Evolutionary conservation across 1,284 basidiomycete genomes (phyloP), one percentile per base, ranked within the genome.

Genomic region (Apiotrichum gracile): DNA sequence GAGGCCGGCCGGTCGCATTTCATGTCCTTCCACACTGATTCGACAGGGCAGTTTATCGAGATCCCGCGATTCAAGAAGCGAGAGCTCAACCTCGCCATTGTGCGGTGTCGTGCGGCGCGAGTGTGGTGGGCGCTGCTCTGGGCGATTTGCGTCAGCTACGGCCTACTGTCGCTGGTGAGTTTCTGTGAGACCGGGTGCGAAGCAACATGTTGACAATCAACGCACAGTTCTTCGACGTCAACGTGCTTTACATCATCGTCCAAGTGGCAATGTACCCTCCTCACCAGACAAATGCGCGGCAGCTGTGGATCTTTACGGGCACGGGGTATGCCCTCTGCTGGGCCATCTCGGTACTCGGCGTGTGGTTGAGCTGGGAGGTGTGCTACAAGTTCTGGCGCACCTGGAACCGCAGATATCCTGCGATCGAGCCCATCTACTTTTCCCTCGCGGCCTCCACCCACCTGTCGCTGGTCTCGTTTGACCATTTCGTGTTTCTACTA

Each of bases 321-420:
- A 60, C 54, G 5, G 63, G 66, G 4, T 69, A 69, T 73, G 79
- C 85, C 34, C 82, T 85, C 13, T 88, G 85, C 71, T 90, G 86
- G 84, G 70, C 81, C 47, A 78, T 81, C 40, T 89, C 87, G 80
- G 79, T 88, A 34, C 69, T 86, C 50, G 79, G 82, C n/a, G 82
- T 91, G n/a, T 82, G 85, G 67, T 66, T 91, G 57, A 71, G 87
- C 25, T 91, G 90, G 74, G 88, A 91, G 61, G 69, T 88, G 42
- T 76, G 87, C 33, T 91, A 85, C 69, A 87, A 84, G 42, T 91
- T 88, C 70, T 80, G 80, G 61, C 78, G 88, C 53, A 77, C 86
- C 55, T 91, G 89, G 89, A 81, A 88, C 61, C 78, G 85, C 63
- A 86, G 87, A 88, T 86, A 87, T 40, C 89, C 89, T 2, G 77